Evolutionary conservation across 345 rosid species (phyloP).

Genomic region (Angophora floribunda): DNA sequence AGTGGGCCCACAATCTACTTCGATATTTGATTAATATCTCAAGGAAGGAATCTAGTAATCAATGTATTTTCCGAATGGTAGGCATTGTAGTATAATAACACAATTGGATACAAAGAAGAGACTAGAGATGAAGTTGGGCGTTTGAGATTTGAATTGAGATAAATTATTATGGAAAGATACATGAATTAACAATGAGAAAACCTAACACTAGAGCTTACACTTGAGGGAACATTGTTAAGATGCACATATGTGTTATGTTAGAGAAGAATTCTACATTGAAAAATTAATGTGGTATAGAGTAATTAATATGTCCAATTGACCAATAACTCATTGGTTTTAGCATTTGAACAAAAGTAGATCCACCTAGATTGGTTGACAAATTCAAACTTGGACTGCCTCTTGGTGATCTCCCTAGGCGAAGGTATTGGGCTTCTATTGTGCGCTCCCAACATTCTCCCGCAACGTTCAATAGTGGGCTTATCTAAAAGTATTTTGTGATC

Average conservation of each 20-base stretch:
- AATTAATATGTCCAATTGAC: too few species aligned
- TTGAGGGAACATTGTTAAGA: too few species aligned
- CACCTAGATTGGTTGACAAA: too few species aligned
- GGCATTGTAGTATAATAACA: background rate
- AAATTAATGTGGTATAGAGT: fast-evolving
- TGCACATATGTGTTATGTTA: background rate
- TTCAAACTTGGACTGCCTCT: background rate
- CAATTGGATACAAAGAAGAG: background rate
- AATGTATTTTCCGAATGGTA: fast-evolving
- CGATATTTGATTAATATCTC: too few species aligned
- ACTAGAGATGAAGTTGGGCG: background rate
- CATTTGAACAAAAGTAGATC: fast-evolving
- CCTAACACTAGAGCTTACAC: background rate
- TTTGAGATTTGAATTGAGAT: background rate
- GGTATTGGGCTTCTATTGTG: background rate
- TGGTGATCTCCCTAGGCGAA: fast-evolving
- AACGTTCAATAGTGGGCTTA: background rate
- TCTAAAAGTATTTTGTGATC: background rate
- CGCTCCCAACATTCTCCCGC: background rate
- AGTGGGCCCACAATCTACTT: too few species aligned
- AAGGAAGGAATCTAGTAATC: too few species aligned
- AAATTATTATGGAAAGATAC: background rate
- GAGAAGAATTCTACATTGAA: too few species aligned
- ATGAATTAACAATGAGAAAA: background rate
- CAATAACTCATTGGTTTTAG: background rate